Evolutionary conservation across 495 filamentous ascomycete species (phyloP), one percentile per base, ranked within the genome.

Genomic region (Hyaloscypha hepaticicola): DNA sequence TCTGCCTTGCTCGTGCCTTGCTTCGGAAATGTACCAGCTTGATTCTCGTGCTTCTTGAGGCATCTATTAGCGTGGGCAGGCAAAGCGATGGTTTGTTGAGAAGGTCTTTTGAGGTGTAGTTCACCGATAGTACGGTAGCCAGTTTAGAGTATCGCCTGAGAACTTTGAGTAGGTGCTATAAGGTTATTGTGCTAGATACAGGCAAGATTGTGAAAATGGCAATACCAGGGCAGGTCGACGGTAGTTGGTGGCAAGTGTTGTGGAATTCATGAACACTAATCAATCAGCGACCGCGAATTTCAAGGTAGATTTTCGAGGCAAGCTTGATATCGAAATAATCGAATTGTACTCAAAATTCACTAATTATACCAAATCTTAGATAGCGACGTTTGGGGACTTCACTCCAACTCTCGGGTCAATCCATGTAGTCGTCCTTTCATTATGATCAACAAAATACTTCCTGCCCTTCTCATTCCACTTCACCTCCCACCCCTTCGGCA

Each of bases 1-100:
- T 89, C 69, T 83, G 81, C 68, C 77, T 90, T 21, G 87, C 83
- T 4, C 77, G 86, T 3, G 86, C 83, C 0, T 74, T 90, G 16
- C 73, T 90, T 26, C 72, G 81, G 21, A 70, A 65, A 29, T 26
- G 38, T 25, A 22, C 0, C 6, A 34, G 34, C 22, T 4, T n/a
- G 27, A 66, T 77, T 5, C 59, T 77, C 3, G 34, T 76, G 16
- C 63, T 77, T 1, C 74, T 76, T 64, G 75, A 77, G 45, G 74
- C 70, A 4, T 75, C 73, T 14, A 72, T 66, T 19, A 72, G 70
- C 58, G 77, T 88, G 53, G 86, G 88, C 67, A 70, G 72, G 51
- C 77, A 82, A 63, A 86, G 85, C 21, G 85, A 87, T 66, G 75
- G 74, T 56, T 71, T 83, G 31, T 84, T 88, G 77, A 83, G 86